Base-by-base conservation (phyloP, 495 filamentous ascomycete genomes). In the Aspergillus cavernicola region DNA sequence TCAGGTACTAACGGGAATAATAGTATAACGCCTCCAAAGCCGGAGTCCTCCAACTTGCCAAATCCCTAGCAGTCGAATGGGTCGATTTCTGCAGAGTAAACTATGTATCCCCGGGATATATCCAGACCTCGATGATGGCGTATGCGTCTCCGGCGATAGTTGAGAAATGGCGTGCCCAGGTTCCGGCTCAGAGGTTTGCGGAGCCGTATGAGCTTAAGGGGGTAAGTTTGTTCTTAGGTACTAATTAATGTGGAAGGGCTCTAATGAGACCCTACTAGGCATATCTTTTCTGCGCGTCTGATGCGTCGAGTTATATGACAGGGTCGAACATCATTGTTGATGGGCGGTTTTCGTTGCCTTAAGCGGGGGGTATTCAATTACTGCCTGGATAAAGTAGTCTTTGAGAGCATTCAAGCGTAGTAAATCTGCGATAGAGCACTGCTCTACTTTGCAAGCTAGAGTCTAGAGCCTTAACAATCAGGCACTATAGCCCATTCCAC, bases 21-120 rank as follows among this genome's bases (percentile, higher is more conserved):
- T 35, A 69, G 66, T 29, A 43, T 13, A 43, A 43, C 40, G 70
- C 70, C 23, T 71, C 68, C 24, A 73, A 73, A 52, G 70, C 40
- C 16, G 40, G 20, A 12, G 40, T 43, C 11, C 20, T 43, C 23
- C 40, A 26, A 29, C 49, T 72, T 20, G 64, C 66, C 29, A 71
- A 69, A 46, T 70, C 55, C 15, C 56, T 73, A 12, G 52, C 70
- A 4, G 67, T 72, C 13, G 70, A 73, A 31, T 73, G 70, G 70
- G 64, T 67, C 9, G 67, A 73, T 22, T 70, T 63, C 24, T 64
- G 58, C 20, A 63, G 75, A 0, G 72, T 74, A 23, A 78, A 78
- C 55, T 71, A 63, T 35, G 66, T 77, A 23, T 73, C 70, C 1
- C 75, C 74, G 0, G 75, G 75, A 1, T 78, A 66, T 55, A 72